Evolutionary conservation across 208 protist species (phyloP).

Genomic region (Perkinsela sp.): DNA sequence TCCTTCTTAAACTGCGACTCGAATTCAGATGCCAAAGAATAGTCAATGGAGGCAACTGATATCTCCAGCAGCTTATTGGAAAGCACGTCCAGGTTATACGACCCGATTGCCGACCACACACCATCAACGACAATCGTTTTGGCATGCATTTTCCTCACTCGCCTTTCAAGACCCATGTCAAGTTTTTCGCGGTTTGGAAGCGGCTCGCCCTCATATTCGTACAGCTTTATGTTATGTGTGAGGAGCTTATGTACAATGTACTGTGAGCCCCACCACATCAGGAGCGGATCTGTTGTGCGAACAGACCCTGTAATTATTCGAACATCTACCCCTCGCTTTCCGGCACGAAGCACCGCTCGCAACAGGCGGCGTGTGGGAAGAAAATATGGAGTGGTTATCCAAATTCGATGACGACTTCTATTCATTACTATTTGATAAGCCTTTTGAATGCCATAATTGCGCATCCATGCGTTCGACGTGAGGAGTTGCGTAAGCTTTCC

Average conservation of each 20-base stretch:
- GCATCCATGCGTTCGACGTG: slow-evolving; percentile 41
- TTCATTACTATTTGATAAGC: slow-evolving; percentile 47
- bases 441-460: slow-evolving; percentile 54
- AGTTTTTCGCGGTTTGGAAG: too few relatives aligned
- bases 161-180: slow-evolving; percentile 8
- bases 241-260: slow-evolving; percentile 46
- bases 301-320: slow-evolving; percentile 46
- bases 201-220: slow-evolving; percentile 39
- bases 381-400: slow-evolving; percentile 70
- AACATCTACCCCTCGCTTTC: slow-evolving; percentile 49
- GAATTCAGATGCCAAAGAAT: slow-evolving; percentile 28
- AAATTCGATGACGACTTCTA: slow-evolving; percentile 35
- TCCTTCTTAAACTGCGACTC: slow-evolving; percentile 47
- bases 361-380: slow-evolving; percentile 42
- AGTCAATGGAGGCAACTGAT: slow-evolving; percentile 33
- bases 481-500: slow-evolving; percentile 25
- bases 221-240: slow-evolving; percentile 33
- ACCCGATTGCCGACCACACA: slow-evolving; percentile 55
- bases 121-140: slow-evolving; percentile 70
- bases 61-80: slow-evolving; percentile 67
- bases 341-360: slow-evolving; percentile 29
- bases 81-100: slow-evolving; percentile 70
- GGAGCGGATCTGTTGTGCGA: slow-evolving; percentile 52
- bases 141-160: slow-evolving; percentile 38
- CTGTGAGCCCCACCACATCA: slow-evolving; percentile 62